These are phyloP conservation scores for Eucalyptus curtisii DNA, from an alignment of 345 rosid genomes.

Conservation along the genomic window DNA sequence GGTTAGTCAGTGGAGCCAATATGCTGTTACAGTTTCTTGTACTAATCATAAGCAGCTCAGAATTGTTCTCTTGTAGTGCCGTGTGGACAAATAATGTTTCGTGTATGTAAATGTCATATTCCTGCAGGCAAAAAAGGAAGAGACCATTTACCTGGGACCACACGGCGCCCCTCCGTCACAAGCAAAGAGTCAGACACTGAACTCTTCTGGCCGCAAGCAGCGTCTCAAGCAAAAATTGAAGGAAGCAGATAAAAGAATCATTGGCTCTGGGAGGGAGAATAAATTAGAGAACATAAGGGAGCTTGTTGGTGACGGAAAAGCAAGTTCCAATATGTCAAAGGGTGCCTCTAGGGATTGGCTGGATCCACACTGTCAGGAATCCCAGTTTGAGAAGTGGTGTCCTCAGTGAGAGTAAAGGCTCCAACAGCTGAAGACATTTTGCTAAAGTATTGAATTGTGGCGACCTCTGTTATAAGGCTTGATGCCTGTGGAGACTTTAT, in stretches of 20 bases:
- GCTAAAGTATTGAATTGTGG: not conserved
- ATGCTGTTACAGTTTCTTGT: not conserved
- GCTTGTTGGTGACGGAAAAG: constrained; percentile 52
- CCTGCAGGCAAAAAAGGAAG: constrained; percentile 45
- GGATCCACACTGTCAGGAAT: constrained; percentile 89
- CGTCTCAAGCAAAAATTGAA: constrained; percentile 73
- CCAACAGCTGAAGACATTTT: not conserved
- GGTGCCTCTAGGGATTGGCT: constrained; percentile 70
- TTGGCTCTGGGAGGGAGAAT: constrained; percentile 72
- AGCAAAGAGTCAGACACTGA: constrained; percentile 50
- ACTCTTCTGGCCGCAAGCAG: constrained; percentile 54
- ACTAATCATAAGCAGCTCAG: not conserved
- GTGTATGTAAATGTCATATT: not conserved
- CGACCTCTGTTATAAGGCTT: not conserved
- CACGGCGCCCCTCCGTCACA: constrained; percentile 86
- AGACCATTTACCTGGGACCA: constrained; percentile 82
- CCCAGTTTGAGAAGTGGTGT: constrained; percentile 59
- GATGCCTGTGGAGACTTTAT: not conserved
- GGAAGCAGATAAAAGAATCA: constrained; percentile 65
- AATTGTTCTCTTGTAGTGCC: not conserved
- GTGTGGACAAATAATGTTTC: not conserved
- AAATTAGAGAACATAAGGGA: constrained; percentile 69
- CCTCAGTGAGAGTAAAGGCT: constrained; percentile 15
- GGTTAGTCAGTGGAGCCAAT: constrained; percentile 15
- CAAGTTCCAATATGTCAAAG: constrained; percentile 26